phyloP scores from a whole-genome alignment of 768 basidiomycete species.

The Rubroboletus pulcherrimus region DNA sequence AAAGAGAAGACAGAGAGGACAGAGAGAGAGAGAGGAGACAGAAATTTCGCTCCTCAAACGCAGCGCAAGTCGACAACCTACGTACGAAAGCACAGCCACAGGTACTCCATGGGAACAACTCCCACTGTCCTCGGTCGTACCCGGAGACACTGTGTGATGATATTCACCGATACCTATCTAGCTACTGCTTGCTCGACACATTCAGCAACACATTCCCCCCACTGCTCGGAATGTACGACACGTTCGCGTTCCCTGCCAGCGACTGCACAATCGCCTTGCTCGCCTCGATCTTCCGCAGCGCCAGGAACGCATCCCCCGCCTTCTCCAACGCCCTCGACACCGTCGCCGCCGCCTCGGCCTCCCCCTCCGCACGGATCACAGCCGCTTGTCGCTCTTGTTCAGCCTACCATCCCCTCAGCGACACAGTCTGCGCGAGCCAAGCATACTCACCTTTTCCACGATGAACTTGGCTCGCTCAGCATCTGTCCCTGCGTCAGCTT shows the following conservation, averaged over 20 bases:
- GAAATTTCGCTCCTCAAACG: constrained; percentile 21
- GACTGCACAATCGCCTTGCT: constrained; percentile 95
- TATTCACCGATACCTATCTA: neutral
- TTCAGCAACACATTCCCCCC: constrained; percentile 80
- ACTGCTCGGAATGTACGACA: constrained; percentile 84
- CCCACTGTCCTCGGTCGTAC: constrained; percentile 13
- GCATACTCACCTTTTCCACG: constrained; percentile 80
- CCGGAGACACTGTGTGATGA: constrained; percentile 5
- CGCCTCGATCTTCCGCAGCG: constrained; percentile 94
- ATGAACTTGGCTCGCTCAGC: constrained; percentile 99
- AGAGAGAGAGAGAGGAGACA: constrained; percentile 11
- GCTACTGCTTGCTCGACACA: constrained; percentile 52
- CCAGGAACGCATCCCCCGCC: constrained; percentile 94
- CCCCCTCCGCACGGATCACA: constrained; percentile 96
- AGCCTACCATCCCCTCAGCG: constrained; percentile 52
- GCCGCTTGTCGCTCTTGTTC: constrained; percentile 99
- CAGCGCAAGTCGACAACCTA: constrained; percentile 18
- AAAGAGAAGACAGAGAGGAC: constrained; percentile 27
- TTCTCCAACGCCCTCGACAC: constrained; percentile 88
- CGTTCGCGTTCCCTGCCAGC: constrained; percentile 72
- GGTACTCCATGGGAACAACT: constrained; percentile 18
- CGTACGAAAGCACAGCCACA: constrained; percentile 22
- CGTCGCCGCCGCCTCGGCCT: constrained; percentile 94
- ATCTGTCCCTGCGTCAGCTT: constrained; percentile 48
- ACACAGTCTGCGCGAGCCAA: neutral